Conservation (phyloP, 192 early-diverging fungal species). For the Coemansia sp. region DNA sequence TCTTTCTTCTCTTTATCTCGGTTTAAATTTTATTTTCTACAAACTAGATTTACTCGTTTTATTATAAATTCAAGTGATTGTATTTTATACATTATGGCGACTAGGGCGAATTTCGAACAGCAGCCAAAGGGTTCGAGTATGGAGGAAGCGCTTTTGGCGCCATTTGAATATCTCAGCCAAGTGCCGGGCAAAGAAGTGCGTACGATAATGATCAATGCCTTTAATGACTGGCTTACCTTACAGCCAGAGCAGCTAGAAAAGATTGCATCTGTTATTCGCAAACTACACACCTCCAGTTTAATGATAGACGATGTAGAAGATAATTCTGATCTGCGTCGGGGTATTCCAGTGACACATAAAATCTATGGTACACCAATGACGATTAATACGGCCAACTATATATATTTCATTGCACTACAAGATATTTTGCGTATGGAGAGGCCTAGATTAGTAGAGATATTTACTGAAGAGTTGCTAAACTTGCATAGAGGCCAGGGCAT, state of each 20-base stretch:
- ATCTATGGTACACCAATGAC: slow-evolving; percentile 90
- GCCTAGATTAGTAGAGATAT: slow-evolving; percentile 72
- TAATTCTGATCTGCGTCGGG: slow-evolving; percentile 81
- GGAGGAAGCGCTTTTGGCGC: slow-evolving; percentile 82
- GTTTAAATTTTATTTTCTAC: too few relatives aligned
- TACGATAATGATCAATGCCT: slow-evolving; percentile 85
- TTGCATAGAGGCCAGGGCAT: slow-evolving; percentile 96
- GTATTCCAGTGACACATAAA: slow-evolving; percentile 90
- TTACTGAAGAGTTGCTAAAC: slow-evolving; percentile 87
- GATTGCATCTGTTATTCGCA: slow-evolving; percentile 82
- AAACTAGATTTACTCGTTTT: neutral
- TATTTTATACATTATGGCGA: slow-evolving; percentile 1
- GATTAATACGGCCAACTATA: slow-evolving; percentile 97
- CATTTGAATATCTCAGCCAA: slow-evolving; percentile 80
- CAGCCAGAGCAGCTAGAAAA: slow-evolving; percentile 59
- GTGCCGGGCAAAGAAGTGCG: slow-evolving; percentile 94
- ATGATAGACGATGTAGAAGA: slow-evolving; percentile 98
- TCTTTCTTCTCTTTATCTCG: neutral
- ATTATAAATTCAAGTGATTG: too few relatives aligned
- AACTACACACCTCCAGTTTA: slow-evolving; percentile 92
- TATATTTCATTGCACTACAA: slow-evolving; percentile 90
- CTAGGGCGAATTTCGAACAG: neutral
- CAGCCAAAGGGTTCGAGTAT: neutral
- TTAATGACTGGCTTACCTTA: slow-evolving; percentile 84
- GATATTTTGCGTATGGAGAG: slow-evolving; percentile 65